Evolutionary conservation across 495 filamentous ascomycete genomes (phyloP), one percentile per base, ranked within the genome.

Genomic region (Halenospora varia): DNA sequence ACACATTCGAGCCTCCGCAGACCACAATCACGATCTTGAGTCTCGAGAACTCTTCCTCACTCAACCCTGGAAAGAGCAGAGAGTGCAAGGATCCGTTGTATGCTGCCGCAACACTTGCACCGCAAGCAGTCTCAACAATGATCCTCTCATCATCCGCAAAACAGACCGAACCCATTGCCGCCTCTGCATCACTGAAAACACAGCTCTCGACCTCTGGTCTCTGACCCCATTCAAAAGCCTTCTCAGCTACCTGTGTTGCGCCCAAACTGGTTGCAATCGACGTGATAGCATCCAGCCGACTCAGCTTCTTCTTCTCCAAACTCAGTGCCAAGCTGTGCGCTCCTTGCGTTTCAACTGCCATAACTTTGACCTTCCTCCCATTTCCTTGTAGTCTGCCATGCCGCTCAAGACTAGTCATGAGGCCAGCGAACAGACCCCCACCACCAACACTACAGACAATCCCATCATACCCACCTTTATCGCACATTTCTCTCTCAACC

Each of bases 371-470:
- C 25, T 51, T 44, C 54, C 58, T 26, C n/a, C n/a, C n/a, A 6
- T 25, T 25, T 35, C 55, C 29, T 17, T 68, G 56, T 13, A 56
- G 29, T 25, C 68, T 61, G 13, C 72, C 65, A 65, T 77, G 70
- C 25, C 65, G 57, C 58, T 88, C 82, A 9, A 96, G 67, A 9
- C 90, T 92, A 68, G 84, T 73, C 67, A 90, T 81, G 6, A 97
- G 64, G 1, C 93, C 93, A 56, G 85, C 87, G 35, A 96, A 76
- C 42, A 98, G 72, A 0, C 94, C 94, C 2, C 94, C 94, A 13
- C 94, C 94, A 10, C 93, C 94, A 46, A 96, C 90, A 60, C 79
- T 88, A 68, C 89, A 95, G 10, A 96, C 78, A 2, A 98, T 64
- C 23, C 59, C 63, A 67, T 77, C 68, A 8, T 74, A 70, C 11